Conservation (phyloP, 805 yeast species). For the Teunomyces lycoperdinae region DNA sequence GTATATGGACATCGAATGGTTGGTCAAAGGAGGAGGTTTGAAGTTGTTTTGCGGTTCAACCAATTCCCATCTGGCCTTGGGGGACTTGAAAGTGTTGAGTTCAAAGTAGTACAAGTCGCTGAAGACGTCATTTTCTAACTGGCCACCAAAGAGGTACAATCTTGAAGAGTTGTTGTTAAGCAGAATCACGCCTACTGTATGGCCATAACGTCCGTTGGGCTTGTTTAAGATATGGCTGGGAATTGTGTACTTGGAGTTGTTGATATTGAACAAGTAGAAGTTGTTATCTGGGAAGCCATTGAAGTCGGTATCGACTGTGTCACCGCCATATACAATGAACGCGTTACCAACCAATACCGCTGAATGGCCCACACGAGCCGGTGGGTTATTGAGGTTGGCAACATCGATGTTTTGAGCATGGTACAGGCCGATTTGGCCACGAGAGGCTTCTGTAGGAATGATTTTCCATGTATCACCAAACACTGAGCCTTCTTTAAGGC, state of each 20-base stretch:
- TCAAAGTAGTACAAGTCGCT: constrained; percentile 86
- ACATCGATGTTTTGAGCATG: constrained; percentile 33
- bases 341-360: constrained; percentile 92
- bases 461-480: constrained; percentile 95
- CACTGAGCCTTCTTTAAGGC: constrained; percentile 86
- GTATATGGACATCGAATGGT: constrained; percentile 83
- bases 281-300: constrained; percentile 83
- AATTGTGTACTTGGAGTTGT: constrained; percentile 42
- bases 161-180: constrained; percentile 41
- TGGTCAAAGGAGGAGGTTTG: constrained; percentile 80
- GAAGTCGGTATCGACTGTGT: constrained; percentile 77
- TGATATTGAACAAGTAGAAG: constrained; percentile 74
- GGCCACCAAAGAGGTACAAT: constrained; percentile 92
- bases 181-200: constrained; percentile 76
- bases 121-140: constrained; percentile 77
- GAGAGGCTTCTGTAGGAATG: constrained; percentile 40
- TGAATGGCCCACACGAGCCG: constrained; percentile 96
- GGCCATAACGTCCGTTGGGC: constrained; percentile 95
- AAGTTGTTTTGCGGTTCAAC: constrained; percentile 50
- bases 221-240: constrained; percentile 48
- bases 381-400: constrained; percentile 77
- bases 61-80: constrained; percentile 81
- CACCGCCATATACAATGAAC: constrained; percentile 94
- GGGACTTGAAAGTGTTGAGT: constrained; percentile 77
- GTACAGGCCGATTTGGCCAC: constrained; percentile 23